A percentile compares a stretch with the other conserved stretches of the same genome.
Evolutionary conservation across 1,284 basidiomycete species (phyloP).

Genomic region (Pholiota adiposa): DNA sequence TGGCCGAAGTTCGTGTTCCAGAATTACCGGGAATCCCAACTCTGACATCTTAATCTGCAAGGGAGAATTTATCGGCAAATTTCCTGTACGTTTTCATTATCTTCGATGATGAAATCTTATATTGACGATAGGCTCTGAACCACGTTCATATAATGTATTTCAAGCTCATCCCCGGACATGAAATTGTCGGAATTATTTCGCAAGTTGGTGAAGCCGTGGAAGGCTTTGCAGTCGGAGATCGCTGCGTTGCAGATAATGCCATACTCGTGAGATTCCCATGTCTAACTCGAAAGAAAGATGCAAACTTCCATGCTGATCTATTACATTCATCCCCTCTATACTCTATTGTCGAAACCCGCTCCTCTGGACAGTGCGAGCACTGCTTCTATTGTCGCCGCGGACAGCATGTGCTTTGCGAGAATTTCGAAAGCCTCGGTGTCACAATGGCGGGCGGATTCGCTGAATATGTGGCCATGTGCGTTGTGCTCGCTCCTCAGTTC

Average conservation of each 20-base stretch:
- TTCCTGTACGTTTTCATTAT: slow-evolving; percentile 56
- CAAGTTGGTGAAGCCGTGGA: slow-evolving; percentile 71
- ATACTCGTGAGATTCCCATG: slow-evolving; percentile 48
- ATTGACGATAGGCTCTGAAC: not conserved
- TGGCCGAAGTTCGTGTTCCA: slow-evolving; percentile 54
- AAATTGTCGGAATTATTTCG: slow-evolving; percentile 74
- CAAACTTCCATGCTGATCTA: not conserved
- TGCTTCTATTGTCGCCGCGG: slow-evolving; percentile 88
- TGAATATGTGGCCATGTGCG: slow-evolving; percentile 81
- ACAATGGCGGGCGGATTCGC: slow-evolving; percentile 85
- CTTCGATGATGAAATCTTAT: not conserved
- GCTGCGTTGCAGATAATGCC: slow-evolving; percentile 77
- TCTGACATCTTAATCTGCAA: slow-evolving; percentile 17
- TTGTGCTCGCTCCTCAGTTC: slow-evolving; percentile 17
- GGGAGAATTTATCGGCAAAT: slow-evolving; percentile 78
- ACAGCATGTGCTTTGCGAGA: slow-evolving; percentile 74
- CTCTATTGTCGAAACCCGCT: not conserved
- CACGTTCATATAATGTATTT: not conserved
- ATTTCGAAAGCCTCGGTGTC: slow-evolving; percentile 79
- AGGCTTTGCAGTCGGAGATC: slow-evolving; percentile 74
- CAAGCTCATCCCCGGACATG: slow-evolving; percentile 82
- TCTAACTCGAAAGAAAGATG: not conserved
- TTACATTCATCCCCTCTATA: not conserved
- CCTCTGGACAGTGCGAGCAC: slow-evolving; percentile 60
- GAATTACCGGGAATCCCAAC: not conserved